phyloP scores from a whole-genome alignment of 2,329 filamentous ascomycete species.

The Colletotrichum simmondsii region DNA sequence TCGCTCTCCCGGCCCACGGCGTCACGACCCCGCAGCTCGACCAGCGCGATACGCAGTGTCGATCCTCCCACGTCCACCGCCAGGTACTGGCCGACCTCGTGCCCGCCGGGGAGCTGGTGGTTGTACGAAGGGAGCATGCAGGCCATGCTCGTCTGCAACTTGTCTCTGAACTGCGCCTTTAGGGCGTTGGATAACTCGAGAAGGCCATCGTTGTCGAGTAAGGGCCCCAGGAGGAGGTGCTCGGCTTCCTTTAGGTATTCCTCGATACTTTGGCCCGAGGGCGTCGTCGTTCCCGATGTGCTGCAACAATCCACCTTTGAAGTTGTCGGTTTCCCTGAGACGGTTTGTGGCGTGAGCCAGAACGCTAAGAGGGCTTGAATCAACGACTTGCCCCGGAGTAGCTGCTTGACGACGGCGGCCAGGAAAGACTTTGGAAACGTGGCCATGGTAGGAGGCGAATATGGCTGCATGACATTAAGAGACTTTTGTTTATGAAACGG shows the following conservation, averaged over 20 bases:
- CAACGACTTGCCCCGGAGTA: slow-evolving; percentile 69
- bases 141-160: slow-evolving; percentile 61
- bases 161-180: slow-evolving; percentile 65
- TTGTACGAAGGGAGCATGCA: slow-evolving; percentile 76
- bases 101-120: slow-evolving; percentile 70
- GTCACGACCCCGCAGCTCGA: slow-evolving; percentile 64
- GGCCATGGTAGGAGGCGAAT: slow-evolving; percentile 66
- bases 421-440: slow-evolving; percentile 65
- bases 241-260: slow-evolving; percentile 70
- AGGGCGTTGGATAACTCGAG: slow-evolving; percentile 59
- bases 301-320: slow-evolving; percentile 13
- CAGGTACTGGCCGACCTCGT: slow-evolving; percentile 68
- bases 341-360: slow-evolving; percentile 26
- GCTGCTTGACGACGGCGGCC: slow-evolving; percentile 65
- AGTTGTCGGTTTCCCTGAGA: slow-evolving; percentile 22
- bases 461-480: slow-evolving; percentile 56
- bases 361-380: slow-evolving; percentile 63
- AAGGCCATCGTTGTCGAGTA: slow-evolving; percentile 57
- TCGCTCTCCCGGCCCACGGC: slow-evolving; percentile 53
- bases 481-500: not conserved
- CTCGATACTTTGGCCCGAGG: slow-evolving; percentile 46
- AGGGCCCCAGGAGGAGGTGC: slow-evolving; percentile 59
- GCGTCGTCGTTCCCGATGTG: slow-evolving; percentile 35
- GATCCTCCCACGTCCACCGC: slow-evolving; percentile 77
- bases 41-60: slow-evolving; percentile 72